A percentile compares a stretch with the other conserved stretches of the same genome.
phyloP scores from a whole-genome alignment of 2,329 filamentous ascomycete genomes.

The Fusarium pseudonygamai region DNA sequence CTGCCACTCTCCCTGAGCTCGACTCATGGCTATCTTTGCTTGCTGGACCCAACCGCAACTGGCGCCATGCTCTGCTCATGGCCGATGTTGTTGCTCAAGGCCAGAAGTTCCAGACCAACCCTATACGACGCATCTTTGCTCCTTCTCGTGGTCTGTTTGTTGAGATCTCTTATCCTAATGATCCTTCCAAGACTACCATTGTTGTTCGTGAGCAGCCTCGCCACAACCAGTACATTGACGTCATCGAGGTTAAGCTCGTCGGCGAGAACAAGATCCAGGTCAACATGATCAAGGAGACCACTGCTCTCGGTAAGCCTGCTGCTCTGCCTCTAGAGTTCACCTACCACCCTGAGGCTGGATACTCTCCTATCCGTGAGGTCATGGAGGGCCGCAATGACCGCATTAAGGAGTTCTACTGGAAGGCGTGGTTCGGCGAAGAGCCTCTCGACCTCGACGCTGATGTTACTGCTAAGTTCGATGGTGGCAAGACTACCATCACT shows the following conservation, averaged over 20 bases:
- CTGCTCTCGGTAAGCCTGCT: conserved; percentile 83
- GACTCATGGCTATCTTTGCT: conserved; percentile 90
- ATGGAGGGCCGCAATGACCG: conserved; percentile 97
- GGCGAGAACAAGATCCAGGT: conserved; percentile 83
- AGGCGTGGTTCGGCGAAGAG: conserved; percentile 94
- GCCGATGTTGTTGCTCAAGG: conserved; percentile 95
- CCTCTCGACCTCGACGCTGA: conserved; percentile 82
- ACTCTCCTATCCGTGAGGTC: conserved; percentile 96
- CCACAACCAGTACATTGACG: conserved; percentile 86
- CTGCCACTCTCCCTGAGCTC: conserved; percentile 76
- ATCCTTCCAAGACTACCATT: conserved; percentile 85
- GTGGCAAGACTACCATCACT: conserved; percentile 86
- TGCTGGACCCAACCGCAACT: conserved; percentile 85
- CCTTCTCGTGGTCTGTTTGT: conserved; percentile 88
- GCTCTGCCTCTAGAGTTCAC: conserved; percentile 87
- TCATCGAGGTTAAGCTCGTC: conserved; percentile 83
- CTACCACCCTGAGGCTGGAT: conserved; percentile 94
- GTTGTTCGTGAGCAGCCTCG: conserved; percentile 87
- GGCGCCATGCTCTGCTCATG: conserved; percentile 94
- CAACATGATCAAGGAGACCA: conserved; percentile 93
- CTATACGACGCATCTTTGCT: conserved; percentile 89
- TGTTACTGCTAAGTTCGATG: conserved; percentile 88
- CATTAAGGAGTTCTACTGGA: conserved; percentile 99
- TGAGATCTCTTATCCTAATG: conserved; percentile 84
- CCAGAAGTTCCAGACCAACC: conserved; percentile 97